Base-by-base conservation (phyloP, 1,139 yeast species). In the Sporopachydermia cereana region DNA sequence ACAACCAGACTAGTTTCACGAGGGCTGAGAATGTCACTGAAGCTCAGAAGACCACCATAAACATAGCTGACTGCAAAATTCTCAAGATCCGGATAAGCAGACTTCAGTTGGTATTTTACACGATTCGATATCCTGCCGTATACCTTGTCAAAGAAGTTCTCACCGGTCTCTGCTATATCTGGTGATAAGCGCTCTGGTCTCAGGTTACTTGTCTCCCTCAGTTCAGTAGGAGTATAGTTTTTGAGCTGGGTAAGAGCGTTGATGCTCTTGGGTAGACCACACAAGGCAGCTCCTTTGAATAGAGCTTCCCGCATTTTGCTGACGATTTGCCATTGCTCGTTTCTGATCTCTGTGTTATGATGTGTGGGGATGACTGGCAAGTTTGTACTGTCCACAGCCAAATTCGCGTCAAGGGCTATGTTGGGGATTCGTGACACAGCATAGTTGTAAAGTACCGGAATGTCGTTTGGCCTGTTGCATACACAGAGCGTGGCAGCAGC, bases 81-180 rank as follows among this genome's bases (percentile, higher is more conserved):
- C 79, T 91, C 84, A 49, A 88, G 70, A 59, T 88, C 96, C 0
- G 95, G 95, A 59, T 86, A 85, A 14, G 95, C 83, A 2, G 74
- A 66, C 46, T 69, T 61, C 75, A 88, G 69, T 55, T 86, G 94
- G 46, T 71, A 71, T 44, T 70, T 69, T 34, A 88, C 84, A 25
- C 94, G 67, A 21, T 65, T 62, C 43, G 86, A 74, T 24, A 88
- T 77, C 59, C 86, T 88, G 43, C 81, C 77, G 58, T 88, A 89
- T 1, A 86, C 79, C 20, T 72, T 66, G 51, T 77, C 74, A 86
- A 94, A 88, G 57, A 84, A 79, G n/a, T 69, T 67, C 1, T 72
- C 60, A 1, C 95, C 95, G 24, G 80, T 62, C 7, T 62, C 61
- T 44, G 55, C 49, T 4, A 47, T 48, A 16, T 42, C 47, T n/a